Evolutionary conservation across 108 stramenopile species (phyloP).

Genomic region (Schizochytrium sp.): DNA sequence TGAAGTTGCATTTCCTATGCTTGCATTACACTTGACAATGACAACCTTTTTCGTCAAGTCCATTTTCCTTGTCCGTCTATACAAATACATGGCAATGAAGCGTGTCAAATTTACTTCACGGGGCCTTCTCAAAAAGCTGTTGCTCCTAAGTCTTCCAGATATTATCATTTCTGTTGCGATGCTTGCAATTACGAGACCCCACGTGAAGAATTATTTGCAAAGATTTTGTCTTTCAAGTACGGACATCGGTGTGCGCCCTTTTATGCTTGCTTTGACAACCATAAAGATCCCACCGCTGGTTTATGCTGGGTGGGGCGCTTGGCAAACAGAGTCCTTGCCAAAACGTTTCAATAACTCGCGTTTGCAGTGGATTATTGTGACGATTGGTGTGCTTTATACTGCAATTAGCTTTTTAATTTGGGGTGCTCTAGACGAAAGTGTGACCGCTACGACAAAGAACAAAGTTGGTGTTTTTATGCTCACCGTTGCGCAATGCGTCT

Average conservation of each 20-base stretch:
- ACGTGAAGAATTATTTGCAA: not conserved
- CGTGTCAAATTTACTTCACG: constrained; percentile 27
- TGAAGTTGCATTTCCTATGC: not conserved
- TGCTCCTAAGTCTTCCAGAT: not conserved
- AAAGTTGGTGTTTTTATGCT: not conserved
- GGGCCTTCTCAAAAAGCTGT: not conserved
- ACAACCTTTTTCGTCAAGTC: constrained; percentile 24
- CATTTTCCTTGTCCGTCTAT: not conserved
- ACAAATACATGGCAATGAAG: constrained; percentile 41
- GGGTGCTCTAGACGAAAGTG: constrained; percentile 4
- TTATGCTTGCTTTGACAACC: not conserved
- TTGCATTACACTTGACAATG: not conserved
- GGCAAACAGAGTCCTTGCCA: constrained; percentile 25
- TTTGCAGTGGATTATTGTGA: constrained; percentile 27
- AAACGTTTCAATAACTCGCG: constrained; percentile 1
- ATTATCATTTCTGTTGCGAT: not conserved
- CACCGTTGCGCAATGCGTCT: not conserved
- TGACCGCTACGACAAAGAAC: not conserved
- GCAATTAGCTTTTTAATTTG: not conserved
- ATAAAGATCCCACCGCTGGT: not conserved
- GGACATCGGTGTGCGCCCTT: not conserved
- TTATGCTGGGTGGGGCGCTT: not conserved
- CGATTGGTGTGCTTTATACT: not conserved
- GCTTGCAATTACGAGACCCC: constrained; percentile 9
- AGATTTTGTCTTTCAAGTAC: not conserved